Conservation (phyloP, 257 asterid genomes). For the Anisodus tanguticus region DNA sequence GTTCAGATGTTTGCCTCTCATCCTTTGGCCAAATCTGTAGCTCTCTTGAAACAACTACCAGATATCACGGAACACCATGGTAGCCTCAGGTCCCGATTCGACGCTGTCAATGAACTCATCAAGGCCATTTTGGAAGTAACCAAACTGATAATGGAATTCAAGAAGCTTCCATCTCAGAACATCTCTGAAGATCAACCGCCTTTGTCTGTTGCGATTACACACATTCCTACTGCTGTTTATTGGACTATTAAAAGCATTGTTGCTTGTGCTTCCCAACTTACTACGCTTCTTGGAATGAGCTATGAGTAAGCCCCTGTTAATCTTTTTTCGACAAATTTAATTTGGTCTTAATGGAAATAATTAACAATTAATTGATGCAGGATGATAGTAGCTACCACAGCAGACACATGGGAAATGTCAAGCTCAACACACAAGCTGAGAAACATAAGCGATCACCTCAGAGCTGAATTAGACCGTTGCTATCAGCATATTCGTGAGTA, state of each 20-base stretch:
- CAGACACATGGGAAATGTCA: slow-evolving; percentile 77
- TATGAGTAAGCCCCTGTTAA: slow-evolving; percentile 49
- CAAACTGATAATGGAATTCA: slow-evolving; percentile 56
- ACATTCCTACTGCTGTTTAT: slow-evolving; percentile 69
- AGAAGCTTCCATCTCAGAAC: slow-evolving; percentile 59
- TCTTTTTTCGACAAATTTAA: not conserved
- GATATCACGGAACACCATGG: slow-evolving; percentile 53
- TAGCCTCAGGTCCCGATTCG: slow-evolving; percentile 55
- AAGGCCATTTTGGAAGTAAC: slow-evolving; percentile 62
- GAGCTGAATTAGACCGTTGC: slow-evolving; percentile 56
- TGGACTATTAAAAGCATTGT: slow-evolving; percentile 76
- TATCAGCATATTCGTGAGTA: slow-evolving; percentile 58
- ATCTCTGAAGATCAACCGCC: slow-evolving; percentile 60
- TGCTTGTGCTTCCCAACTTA: slow-evolving; percentile 64
- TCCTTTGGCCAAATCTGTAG: slow-evolving; percentile 70
- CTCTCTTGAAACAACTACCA: slow-evolving; percentile 63
- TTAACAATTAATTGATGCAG: slow-evolving; percentile 41
- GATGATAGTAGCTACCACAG: slow-evolving; percentile 44
- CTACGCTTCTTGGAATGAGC: slow-evolving; percentile 51
- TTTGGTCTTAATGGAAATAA: not conserved
- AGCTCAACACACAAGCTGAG: slow-evolving; percentile 60
- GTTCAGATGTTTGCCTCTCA: slow-evolving; percentile 53
- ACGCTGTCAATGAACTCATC: slow-evolving; percentile 59
- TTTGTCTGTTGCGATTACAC: slow-evolving; percentile 44
- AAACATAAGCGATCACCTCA: slow-evolving; percentile 60